A percentile compares a stretch with the other conserved stretches of the same genome.
phyloP scores from a whole-genome alignment of 73 alveolate genomes.

The Effrenium voratum region DNA sequence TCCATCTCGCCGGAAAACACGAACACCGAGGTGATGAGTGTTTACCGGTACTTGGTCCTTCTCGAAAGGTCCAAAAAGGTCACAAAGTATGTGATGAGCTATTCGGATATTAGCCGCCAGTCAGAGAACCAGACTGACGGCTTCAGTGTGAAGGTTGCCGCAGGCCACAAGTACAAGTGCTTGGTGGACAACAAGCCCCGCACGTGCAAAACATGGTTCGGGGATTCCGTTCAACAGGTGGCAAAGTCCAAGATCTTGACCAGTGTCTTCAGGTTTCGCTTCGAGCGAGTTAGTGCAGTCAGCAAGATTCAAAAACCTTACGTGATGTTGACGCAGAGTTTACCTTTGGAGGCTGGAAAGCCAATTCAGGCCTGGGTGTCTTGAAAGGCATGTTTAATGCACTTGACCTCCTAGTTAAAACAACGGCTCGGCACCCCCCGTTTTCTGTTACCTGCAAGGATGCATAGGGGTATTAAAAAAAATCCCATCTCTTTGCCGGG shows the following conservation, averaged over 20 bases:
- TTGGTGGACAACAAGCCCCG: not conserved
- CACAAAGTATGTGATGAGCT: not conserved
- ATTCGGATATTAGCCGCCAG: not conserved
- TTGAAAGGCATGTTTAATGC: not conserved
- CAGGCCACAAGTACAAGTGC: not conserved
- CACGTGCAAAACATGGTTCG: conserved; percentile 13
- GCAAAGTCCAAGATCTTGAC: not conserved
- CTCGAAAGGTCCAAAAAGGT: conserved; percentile 16
- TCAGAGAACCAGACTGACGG: not conserved
- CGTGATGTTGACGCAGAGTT: not conserved
- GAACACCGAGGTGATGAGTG: not conserved
- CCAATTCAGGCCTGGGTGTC: not conserved
- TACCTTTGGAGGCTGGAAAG: not conserved
- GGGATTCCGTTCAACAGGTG: not conserved
- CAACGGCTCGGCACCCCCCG: not conserved
- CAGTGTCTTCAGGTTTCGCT: conserved; percentile 6
- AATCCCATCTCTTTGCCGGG: too few relatives aligned
- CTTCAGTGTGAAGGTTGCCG: not conserved
- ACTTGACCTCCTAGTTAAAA: not conserved
- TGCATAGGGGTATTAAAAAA: not conserved
- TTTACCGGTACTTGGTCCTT: not conserved
- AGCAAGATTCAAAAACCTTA: conserved; percentile 38
- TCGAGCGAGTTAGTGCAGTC: conserved; percentile 1
- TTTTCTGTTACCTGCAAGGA: not conserved
- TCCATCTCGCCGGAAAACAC: not conserved